These are phyloP conservation scores for Phialophora chinensis DNA, from an alignment of 2,329 filamentous ascomycete genomes.

Conservation along the genomic window DNA sequence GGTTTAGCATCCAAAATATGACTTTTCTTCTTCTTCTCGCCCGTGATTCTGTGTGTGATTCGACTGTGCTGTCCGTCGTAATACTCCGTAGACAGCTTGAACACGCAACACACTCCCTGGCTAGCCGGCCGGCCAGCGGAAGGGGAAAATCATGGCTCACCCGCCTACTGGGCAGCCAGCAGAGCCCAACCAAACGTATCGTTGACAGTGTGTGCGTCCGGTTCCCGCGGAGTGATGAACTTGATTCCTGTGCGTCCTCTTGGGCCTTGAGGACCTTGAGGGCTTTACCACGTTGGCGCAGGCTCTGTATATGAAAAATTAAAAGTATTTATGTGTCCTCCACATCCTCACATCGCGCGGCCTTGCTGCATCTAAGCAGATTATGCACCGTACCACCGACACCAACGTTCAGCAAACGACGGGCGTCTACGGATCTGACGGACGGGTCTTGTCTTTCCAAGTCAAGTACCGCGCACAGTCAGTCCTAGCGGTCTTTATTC, in stretches of 20 bases:
- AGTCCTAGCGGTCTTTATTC: too few species aligned
- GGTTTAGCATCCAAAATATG: background rate
- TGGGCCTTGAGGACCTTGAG: background rate
- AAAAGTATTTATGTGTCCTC: background rate
- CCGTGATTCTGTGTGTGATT: background rate
- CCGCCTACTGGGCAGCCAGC: background rate
- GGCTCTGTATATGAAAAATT: background rate
- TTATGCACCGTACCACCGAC: too few species aligned
- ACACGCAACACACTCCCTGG: background rate
- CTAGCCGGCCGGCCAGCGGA: too few species aligned
- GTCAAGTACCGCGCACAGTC: too few species aligned
- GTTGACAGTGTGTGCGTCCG: background rate
- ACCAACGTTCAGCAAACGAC: background rate
- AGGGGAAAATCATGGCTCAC: background rate
- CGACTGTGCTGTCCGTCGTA: background rate
- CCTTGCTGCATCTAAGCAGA: background rate
- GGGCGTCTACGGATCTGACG: background rate
- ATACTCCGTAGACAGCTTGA: background rate
- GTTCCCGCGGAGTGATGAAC: background rate
- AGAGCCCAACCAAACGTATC: background rate
- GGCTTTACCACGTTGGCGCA: background rate
- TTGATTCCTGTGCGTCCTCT: background rate
- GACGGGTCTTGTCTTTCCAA: background rate
- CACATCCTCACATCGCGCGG: background rate
- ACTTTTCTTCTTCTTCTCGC: background rate